Conservation (phyloP, 2,329 filamentous ascomycete species). For the Aspergillus udagawae region DNA sequence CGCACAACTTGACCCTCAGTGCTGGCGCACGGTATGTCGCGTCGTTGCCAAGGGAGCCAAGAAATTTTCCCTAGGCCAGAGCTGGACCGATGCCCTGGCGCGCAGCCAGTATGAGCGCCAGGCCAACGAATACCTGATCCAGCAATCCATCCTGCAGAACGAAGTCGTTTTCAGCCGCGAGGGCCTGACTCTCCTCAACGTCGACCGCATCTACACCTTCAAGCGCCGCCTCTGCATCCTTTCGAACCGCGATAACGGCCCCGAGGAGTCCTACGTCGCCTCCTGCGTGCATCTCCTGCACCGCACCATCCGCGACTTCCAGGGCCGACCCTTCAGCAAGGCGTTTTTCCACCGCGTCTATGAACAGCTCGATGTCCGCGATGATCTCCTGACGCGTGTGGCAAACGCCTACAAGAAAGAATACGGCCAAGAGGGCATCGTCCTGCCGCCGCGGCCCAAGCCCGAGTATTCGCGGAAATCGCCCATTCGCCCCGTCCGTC, state of each 20-base stretch:
- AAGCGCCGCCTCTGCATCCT: conserved; percentile 41
- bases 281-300: conserved; percentile 40
- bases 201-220: conserved; percentile 44
- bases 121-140: conserved; percentile 39
- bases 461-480: conserved; percentile 15
- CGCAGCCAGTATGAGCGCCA: conserved; percentile 32
- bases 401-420: conserved; percentile 31
- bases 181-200: conserved; percentile 41
- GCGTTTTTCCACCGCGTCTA: conserved; percentile 43
- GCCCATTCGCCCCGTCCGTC: conserved; percentile 21
- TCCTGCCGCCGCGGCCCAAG: conserved; percentile 23
- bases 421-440: conserved; percentile 37
- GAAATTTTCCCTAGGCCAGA: conserved; percentile 36
- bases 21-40: conserved; percentile 29
- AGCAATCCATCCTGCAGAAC: conserved; percentile 43
- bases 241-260: conserved; percentile 25
- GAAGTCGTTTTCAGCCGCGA: conserved; percentile 43
- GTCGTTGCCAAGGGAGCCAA: conserved; percentile 33
- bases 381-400: conserved; percentile 35
- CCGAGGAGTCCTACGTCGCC: conserved; percentile 32
- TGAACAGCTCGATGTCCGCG: conserved; percentile 37
- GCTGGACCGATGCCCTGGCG: conserved; percentile 37
- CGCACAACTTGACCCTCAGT: conserved; percentile 26
- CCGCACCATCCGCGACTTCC: conserved; percentile 38
- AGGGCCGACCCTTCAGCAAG: conserved; percentile 40